Conservation (phyloP, 805 yeast genomes). For the Torulaspora delbrueckii region DNA sequence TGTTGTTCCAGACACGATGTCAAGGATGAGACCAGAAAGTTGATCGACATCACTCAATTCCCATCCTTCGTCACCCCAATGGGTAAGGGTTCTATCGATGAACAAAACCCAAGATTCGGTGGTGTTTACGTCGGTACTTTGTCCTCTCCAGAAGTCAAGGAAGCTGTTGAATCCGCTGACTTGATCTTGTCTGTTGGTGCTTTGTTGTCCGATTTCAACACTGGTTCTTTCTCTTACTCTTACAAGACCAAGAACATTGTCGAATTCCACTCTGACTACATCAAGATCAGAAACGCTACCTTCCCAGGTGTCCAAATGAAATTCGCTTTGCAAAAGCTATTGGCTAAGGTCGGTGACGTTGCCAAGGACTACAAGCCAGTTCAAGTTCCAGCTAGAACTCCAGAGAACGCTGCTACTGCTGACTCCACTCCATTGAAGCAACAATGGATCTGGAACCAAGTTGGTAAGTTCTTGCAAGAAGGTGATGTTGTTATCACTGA, state of each 20-base stretch:
- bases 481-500: slow-evolving; percentile 67
- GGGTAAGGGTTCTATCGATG: slow-evolving; percentile 82
- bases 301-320: slow-evolving; percentile 74
- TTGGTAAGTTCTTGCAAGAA: slow-evolving; percentile 56
- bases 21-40: slow-evolving; percentile 53
- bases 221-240: slow-evolving; percentile 78
- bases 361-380: slow-evolving; percentile 45
- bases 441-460: slow-evolving; percentile 64
- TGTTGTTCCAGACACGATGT: slow-evolving; percentile 78
- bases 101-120: slow-evolving; percentile 65
- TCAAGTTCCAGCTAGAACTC: slow-evolving; percentile 51
- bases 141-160: slow-evolving; percentile 66
- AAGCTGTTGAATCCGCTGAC: slow-evolving; percentile 69
- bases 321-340: slow-evolving; percentile 44
- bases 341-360: slow-evolving; percentile 37
- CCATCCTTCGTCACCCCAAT: slow-evolving; percentile 84
- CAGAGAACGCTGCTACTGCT: slow-evolving; percentile 43
- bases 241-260: slow-evolving; percentile 69
- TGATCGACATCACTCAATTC: slow-evolving; percentile 66
- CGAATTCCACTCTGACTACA: slow-evolving; percentile 74
- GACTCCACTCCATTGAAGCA: slow-evolving; percentile 50
- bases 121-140: slow-evolving; percentile 86
- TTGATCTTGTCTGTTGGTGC: slow-evolving; percentile 77
- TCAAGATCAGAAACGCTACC: slow-evolving; percentile 62
- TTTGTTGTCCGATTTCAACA: slow-evolving; percentile 80